Conservation (phyloP, 2,329 filamentous ascomycete genomes). For the Clarireedia monteithiana region DNA sequence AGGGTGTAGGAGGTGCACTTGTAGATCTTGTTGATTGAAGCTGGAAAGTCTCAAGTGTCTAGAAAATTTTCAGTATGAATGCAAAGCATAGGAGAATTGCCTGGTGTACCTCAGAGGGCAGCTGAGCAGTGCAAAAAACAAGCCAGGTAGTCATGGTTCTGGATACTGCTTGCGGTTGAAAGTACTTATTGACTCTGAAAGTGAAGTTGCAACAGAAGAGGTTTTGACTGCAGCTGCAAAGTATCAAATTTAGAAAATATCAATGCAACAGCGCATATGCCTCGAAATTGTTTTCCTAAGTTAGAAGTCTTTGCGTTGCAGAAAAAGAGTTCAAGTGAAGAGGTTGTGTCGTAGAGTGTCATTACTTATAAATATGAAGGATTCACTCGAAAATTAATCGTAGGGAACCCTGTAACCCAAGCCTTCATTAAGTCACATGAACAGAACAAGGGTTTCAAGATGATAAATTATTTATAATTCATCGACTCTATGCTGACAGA, state of each 20-base stretch:
- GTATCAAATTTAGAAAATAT: not conserved
- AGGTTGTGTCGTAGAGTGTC: not conserved
- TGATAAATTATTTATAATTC: too few species aligned
- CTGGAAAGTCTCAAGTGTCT: not conserved
- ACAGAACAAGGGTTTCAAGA: too few species aligned
- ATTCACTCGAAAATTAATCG: too few species aligned
- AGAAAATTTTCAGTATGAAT: not conserved
- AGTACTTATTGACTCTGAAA: not conserved
- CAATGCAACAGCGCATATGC: not conserved
- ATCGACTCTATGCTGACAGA: too few species aligned
- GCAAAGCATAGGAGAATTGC: too few species aligned
- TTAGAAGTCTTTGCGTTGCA: not conserved
- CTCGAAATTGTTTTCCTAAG: not conserved
- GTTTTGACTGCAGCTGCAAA: not conserved
- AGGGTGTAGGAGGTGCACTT: not conserved
- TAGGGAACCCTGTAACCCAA: too few species aligned
- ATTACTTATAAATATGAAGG: too few species aligned
- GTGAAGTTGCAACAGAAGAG: not conserved
- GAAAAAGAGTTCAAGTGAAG: not conserved
- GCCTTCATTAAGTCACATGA: too few species aligned
- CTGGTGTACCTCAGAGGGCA: not conserved
- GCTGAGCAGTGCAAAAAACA: not conserved
- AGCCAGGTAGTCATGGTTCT: not conserved
- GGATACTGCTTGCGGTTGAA: not conserved
- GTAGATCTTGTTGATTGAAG: not conserved